These are phyloP conservation scores for Lyophyllum semitale DNA, from an alignment of 768 basidiomycete species.

Conservation along the genomic window DNA sequence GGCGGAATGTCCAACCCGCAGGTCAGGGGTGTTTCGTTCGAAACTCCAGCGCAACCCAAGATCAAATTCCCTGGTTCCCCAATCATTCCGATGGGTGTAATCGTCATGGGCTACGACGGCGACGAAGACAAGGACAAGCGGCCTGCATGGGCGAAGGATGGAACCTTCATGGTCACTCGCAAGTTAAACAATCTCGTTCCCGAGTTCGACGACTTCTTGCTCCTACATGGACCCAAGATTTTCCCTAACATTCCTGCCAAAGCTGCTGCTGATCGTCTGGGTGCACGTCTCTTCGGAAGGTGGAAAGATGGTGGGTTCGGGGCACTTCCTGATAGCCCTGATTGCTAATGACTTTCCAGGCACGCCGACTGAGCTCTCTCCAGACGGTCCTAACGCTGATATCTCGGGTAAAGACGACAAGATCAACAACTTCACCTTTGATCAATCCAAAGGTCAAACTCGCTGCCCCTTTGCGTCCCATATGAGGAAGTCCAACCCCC, in stretches of 20 bases:
- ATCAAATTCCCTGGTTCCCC: slow-evolving; percentile 14
- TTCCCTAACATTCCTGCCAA: slow-evolving; percentile 7
- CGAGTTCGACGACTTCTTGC: slow-evolving; percentile 15
- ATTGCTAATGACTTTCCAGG: slow-evolving; percentile 4
- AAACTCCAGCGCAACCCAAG: background rate
- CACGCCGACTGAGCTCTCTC: slow-evolving; percentile 18
- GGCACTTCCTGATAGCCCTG: background rate
- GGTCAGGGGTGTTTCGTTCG: slow-evolving; percentile 10
- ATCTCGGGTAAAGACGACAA: slow-evolving; percentile 10
- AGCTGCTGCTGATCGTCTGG: slow-evolving; percentile 10
- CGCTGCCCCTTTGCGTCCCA: slow-evolving; percentile 19
- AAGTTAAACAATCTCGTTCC: slow-evolving; percentile 17
- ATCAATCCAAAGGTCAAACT: slow-evolving; percentile 10
- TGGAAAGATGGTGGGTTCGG: slow-evolving; percentile 13
- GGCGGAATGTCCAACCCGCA: slow-evolving; percentile 17
- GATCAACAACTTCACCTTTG: slow-evolving; percentile 26
- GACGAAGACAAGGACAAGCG: slow-evolving; percentile 13
- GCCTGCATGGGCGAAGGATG: slow-evolving; percentile 15
- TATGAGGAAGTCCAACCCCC: slow-evolving; percentile 20
- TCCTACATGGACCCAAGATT: slow-evolving; percentile 3
- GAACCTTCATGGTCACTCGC: slow-evolving; percentile 15
- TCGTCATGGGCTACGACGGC: slow-evolving; percentile 18
- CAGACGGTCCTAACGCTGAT: slow-evolving; percentile 10
- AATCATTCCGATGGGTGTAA: slow-evolving; percentile 8
- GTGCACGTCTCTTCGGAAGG: slow-evolving; percentile 23